These are phyloP conservation scores for Suhomyces choctaworum DNA, from an alignment of 1,139 yeast genomes.

Conservation along the genomic window DNA sequence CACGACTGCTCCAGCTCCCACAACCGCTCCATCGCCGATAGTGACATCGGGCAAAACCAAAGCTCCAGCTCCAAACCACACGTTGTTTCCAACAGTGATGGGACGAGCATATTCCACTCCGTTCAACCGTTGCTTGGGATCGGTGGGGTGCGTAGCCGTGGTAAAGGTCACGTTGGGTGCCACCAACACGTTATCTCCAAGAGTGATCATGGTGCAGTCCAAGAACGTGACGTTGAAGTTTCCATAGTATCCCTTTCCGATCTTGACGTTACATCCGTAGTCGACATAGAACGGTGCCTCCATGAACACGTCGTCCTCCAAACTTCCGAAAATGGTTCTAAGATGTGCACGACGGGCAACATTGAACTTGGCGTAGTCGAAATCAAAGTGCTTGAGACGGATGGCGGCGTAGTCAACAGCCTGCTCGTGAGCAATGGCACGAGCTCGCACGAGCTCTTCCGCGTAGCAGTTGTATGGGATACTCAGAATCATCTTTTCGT, in stretches of 20 bases:
- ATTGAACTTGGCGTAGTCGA: conserved; percentile 27
- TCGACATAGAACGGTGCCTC: conserved; percentile 60
- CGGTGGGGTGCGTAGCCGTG: conserved; percentile 66
- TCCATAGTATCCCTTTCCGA: conserved; percentile 54
- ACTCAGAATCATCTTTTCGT: conserved; percentile 44
- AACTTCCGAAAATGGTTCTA: conserved; percentile 45
- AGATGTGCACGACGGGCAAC: conserved; percentile 40
- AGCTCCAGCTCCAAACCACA: conserved; percentile 64
- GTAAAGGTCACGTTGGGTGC: conserved; percentile 65
- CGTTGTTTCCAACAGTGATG: conserved; percentile 59
- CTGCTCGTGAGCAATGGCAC: conserved; percentile 32
- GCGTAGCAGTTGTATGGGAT: conserved; percentile 35
- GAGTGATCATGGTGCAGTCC: conserved; percentile 60
- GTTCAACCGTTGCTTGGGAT: conserved; percentile 44
- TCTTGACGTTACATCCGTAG: conserved; percentile 54
- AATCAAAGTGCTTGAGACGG: conserved; percentile 38
- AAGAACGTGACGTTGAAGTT: conserved; percentile 57
- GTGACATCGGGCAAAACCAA: conserved; percentile 64
- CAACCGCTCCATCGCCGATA: conserved; percentile 60
- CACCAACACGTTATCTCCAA: conserved; percentile 59
- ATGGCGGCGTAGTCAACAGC: conserved; percentile 42
- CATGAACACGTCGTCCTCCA: conserved; percentile 39
- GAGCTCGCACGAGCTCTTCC: conserved; percentile 24
- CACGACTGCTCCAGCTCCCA: conserved; percentile 71
- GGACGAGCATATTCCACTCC: conserved; percentile 57